A percentile compares a stretch with the other conserved stretches of the same genome.
phyloP scores from a whole-genome alignment of 495 filamentous ascomycete species.

The Achaetomiella virescens region DNA sequence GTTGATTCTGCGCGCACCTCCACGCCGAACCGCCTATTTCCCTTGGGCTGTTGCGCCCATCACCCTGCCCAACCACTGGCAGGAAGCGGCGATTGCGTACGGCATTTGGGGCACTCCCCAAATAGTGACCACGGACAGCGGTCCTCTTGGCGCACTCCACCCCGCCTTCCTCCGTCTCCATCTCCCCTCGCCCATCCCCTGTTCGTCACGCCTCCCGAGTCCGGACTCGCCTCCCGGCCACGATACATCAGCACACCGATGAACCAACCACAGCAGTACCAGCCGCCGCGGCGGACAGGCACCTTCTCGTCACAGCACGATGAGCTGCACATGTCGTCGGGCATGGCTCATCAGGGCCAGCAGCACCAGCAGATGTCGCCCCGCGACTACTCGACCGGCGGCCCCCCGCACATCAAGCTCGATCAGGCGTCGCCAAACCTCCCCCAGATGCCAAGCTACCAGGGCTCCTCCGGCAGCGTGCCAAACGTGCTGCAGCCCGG shows the following conservation, averaged over 20 bases:
- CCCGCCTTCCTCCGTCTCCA: not conserved
- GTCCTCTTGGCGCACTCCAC: not conserved
- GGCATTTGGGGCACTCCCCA: not conserved
- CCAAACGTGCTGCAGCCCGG: constrained; percentile 69
- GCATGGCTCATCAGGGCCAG: constrained; percentile 39
- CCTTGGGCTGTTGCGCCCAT: constrained; percentile 6
- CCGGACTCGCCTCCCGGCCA: constrained; percentile 7
- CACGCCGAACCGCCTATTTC: not conserved
- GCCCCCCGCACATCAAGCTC: constrained; percentile 46
- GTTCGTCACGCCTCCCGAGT: not conserved
- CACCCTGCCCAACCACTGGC: constrained; percentile 1
- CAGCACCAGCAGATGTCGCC: constrained; percentile 44
- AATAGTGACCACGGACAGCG: not conserved
- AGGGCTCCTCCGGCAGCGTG: constrained; percentile 44
- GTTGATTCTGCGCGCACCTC: not conserved
- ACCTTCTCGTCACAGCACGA: constrained; percentile 49
- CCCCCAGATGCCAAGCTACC: constrained; percentile 49
- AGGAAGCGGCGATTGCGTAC: not conserved
- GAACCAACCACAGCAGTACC: constrained; percentile 44
- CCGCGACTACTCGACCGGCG: constrained; percentile 37
- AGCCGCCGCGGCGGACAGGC: constrained; percentile 37
- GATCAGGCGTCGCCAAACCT: constrained; percentile 29
- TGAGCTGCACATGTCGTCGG: constrained; percentile 71
- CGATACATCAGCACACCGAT: constrained; percentile 26
- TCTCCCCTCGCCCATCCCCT: not conserved